These are phyloP conservation scores for Striga hermonthica DNA, from an alignment of 305 asterid species.

Conservation along the genomic window DNA sequence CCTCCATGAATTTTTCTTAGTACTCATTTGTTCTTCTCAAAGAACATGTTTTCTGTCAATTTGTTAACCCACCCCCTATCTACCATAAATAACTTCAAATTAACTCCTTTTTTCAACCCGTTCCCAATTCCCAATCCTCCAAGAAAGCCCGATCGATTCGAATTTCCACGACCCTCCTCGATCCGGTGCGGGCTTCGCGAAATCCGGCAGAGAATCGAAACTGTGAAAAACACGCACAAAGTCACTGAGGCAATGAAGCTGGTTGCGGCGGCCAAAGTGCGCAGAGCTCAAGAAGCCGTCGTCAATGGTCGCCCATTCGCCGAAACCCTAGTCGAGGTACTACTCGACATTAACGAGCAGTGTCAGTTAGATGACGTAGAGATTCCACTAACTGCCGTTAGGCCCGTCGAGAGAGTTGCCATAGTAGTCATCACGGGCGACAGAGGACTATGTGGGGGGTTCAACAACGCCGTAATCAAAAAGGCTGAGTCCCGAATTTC, in stretches of 20 bases:
- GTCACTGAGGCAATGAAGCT: slow-evolving; percentile 83
- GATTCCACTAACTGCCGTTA: slow-evolving; percentile 52
- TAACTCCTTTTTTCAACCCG: not conserved
- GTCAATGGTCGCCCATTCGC: slow-evolving; percentile 64
- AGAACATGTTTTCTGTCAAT: no score
- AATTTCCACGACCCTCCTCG: slow-evolving; percentile 18
- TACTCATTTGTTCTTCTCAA: no score
- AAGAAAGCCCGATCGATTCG: not conserved
- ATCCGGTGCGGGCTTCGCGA: slow-evolving; percentile 52
- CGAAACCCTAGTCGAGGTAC: slow-evolving; percentile 53
- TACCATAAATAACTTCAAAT: not conserved
- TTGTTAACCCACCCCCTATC: slow-evolving; percentile 29
- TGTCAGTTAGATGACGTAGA: slow-evolving; percentile 59
- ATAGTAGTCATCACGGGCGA: slow-evolving; percentile 62
- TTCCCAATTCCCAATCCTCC: not conserved
- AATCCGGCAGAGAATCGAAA: slow-evolving; percentile 53
- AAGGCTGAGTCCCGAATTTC: slow-evolving; percentile 52
- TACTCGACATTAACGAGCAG: slow-evolving; percentile 58
- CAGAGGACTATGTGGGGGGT: slow-evolving; percentile 84
- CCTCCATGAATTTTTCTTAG: no score
- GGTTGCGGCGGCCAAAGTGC: slow-evolving; percentile 78
- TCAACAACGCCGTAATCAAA: slow-evolving; percentile 49
- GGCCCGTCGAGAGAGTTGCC: slow-evolving; percentile 68
- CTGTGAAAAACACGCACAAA: slow-evolving; percentile 65
- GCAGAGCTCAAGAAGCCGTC: slow-evolving; percentile 79